Base-by-base conservation (phyloP, 2,329 filamentous ascomycete genomes). In the Colletotrichum spaethianum region DNA sequence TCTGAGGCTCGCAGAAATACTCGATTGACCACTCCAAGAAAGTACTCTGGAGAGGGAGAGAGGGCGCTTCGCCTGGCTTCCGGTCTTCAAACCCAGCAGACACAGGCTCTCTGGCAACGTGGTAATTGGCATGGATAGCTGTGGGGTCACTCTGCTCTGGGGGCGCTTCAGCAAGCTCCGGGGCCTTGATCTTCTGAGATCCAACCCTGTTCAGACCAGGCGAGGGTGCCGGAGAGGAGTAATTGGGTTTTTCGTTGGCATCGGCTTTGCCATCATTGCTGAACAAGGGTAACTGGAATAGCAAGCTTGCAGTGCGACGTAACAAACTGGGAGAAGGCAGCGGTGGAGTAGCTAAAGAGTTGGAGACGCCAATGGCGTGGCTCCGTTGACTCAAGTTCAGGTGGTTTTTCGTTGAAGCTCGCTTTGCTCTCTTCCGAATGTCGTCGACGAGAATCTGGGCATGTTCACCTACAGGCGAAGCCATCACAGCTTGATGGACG, bases 1-100 rank as follows among this genome's bases (percentile, higher is more conserved):
- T 98, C 82, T 99, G 96, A 40, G 96, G 96, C 81, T 98, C 95
- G 38, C 95, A 94, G 87, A 98, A 99, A 81, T 99, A 98, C 81
- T 96, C 96, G 55, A 96, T 95, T 4, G 95, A 98, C 95, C 96
- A 99, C 74, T 98, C 94, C 74, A 98, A 87, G 81, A 98, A 97
- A 11, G 89, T 92, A 80, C 95, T 98, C 72, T 89, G 89, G 23
- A 99, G 82, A 1, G 96, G 96, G 36, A 98, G 88, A 16, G 81
- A 82, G 1, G 93, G 92, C 12, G 85, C 76, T 64, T 90, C 85
- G 1, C 87, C 85, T 38, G 90, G 80, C 72, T 91, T 87, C 70
- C 92, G 89, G 62, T 90, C 85, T 74, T 90, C 84, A 78, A 93
- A 98, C 0, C 91, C 90, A 14, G 93, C 92, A 4, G 95, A 95